Evolutionary conservation across 257 asterid species (phyloP).

Genomic region (Ligustrum vulgare): DNA sequence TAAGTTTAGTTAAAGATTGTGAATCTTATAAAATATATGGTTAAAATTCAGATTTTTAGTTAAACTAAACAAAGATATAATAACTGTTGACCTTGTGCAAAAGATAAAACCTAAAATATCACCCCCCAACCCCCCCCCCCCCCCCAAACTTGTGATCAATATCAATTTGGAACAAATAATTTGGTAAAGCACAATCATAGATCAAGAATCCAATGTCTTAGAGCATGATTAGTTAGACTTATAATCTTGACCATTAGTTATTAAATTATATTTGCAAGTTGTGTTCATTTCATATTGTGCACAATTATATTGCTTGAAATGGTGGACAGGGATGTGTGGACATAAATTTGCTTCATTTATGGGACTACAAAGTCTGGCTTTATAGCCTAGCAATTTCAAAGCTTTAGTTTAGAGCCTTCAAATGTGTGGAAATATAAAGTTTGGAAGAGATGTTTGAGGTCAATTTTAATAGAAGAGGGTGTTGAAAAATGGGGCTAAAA

Average conservation of each 20-base stretch:
- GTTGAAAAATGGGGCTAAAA: too few species aligned
- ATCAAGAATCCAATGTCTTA: not conserved
- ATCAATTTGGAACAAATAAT: not conserved
- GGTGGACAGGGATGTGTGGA: conserved; percentile 3
- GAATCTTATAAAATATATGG: too few species aligned
- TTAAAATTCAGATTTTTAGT: too few species aligned
- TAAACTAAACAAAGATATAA: too few species aligned
- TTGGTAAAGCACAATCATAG: not conserved
- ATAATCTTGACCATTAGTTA: not conserved
- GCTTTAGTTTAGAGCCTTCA: not conserved
- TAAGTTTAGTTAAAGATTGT: too few species aligned
- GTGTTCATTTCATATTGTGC: not conserved
- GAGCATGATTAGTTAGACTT: not conserved
- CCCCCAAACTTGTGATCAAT: not conserved
- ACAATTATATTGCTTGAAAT: not conserved
- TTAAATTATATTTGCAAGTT: not conserved
- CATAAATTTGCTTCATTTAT: not conserved
- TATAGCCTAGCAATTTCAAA: not conserved
- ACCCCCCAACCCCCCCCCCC: too few species aligned
- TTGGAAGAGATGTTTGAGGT: too few species aligned
- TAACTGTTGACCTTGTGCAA: not conserved
- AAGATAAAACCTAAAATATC: not conserved
- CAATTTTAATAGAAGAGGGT: too few species aligned
- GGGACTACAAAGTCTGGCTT: not conserved
- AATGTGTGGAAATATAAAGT: not conserved